phyloP scores from a whole-genome alignment of 2,329 filamentous ascomycete species.

The Ceratocystiopsis sp. region DNA sequence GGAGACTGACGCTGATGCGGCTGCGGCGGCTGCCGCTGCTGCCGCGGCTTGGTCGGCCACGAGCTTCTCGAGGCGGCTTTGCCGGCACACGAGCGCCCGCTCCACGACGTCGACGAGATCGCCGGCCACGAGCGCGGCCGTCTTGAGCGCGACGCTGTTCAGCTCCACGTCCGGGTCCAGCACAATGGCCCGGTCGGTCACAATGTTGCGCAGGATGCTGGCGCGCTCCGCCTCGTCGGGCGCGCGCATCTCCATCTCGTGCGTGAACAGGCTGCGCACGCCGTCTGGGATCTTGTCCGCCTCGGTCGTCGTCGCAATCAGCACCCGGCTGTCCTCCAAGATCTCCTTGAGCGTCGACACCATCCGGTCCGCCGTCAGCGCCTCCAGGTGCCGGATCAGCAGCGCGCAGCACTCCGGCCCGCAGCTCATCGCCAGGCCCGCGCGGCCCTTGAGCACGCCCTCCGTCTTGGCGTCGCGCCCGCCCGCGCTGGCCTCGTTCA shows the following conservation, averaged over 20 bases:
- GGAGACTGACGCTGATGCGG: no score
- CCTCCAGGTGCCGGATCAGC: slow-evolving; percentile 79
- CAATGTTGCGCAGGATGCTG: slow-evolving; percentile 63
- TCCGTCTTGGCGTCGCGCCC: slow-evolving; percentile 90
- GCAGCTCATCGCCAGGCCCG: slow-evolving; percentile 77
- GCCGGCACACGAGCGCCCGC: slow-evolving; percentile 63
- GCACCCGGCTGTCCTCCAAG: slow-evolving; percentile 57
- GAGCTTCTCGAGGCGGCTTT: slow-evolving; percentile 57
- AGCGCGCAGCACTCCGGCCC: slow-evolving; percentile 69
- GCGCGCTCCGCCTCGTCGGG: slow-evolving; percentile 88
- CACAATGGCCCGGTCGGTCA: slow-evolving; percentile 59
- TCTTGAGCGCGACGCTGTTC: slow-evolving; percentile 76
- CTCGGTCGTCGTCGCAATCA: slow-evolving; percentile 89
- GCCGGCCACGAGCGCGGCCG: slow-evolving; percentile 83
- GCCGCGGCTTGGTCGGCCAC: slow-evolving; percentile 20
- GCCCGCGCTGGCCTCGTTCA: slow-evolving; percentile 77
- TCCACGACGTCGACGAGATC: slow-evolving; percentile 92
- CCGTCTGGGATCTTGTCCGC: slow-evolving; percentile 88
- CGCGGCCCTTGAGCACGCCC: slow-evolving; percentile 70
- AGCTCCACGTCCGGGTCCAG: slow-evolving; percentile 74
- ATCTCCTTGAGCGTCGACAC: slow-evolving; percentile 71
- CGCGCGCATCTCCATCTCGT: slow-evolving; percentile 84
- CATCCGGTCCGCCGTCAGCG: slow-evolving; percentile 81
- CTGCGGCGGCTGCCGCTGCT: no score
- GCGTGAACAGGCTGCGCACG: slow-evolving; percentile 79